A percentile compares a stretch with the other conserved stretches of the same genome.
Evolutionary conservation across 169 alveolate genomes (phyloP).

Genomic region (Plasmodium sp.): DNA sequence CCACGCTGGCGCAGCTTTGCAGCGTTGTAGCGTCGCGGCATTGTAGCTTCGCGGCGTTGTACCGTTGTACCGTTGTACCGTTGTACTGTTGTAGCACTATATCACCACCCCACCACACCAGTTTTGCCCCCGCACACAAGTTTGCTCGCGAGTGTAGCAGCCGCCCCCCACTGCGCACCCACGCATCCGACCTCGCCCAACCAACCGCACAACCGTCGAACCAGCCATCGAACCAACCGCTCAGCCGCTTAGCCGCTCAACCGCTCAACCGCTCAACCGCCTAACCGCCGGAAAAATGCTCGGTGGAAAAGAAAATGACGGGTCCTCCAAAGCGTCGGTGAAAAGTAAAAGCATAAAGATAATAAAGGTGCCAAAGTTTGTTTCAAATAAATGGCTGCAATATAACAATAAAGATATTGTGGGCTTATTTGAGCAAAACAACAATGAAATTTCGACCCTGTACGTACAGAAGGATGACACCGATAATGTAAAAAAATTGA

Average conservation of each 20-base stretch:
- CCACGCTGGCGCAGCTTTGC: not conserved
- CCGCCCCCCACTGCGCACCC: not conserved
- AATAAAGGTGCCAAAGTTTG: conserved; percentile 71
- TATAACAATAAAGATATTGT: conserved; percentile 65
- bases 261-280: too few species aligned
- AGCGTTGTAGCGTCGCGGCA: not conserved
- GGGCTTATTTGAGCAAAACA: conserved; percentile 47
- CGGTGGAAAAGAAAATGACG: conserved; percentile 26
- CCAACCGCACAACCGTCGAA: not conserved
- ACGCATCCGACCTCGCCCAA: not conserved
- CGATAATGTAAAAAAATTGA: conserved; percentile 58
- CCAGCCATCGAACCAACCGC: too few species aligned
- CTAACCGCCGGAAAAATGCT: conserved; percentile 9
- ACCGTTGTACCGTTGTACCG: not conserved
- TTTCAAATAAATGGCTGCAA: conserved; percentile 62
- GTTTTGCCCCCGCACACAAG: not conserved
- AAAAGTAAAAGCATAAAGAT: conserved; percentile 48
- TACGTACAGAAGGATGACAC: conserved; percentile 62
- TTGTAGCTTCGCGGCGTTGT: not conserved
- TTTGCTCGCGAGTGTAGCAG: not conserved
- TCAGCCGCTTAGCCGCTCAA: too few species aligned
- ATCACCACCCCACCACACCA: not conserved
- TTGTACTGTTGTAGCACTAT: not conserved
- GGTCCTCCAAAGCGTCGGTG: conserved; percentile 5
- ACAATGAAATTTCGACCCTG: conserved; percentile 27